Percentiles rank a stretch among this genome's conserved stretches.
These are phyloP conservation scores for Onygenales sp. DNA, from an alignment of 2,329 filamentous ascomycete genomes.

Conservation along the genomic window DNA sequence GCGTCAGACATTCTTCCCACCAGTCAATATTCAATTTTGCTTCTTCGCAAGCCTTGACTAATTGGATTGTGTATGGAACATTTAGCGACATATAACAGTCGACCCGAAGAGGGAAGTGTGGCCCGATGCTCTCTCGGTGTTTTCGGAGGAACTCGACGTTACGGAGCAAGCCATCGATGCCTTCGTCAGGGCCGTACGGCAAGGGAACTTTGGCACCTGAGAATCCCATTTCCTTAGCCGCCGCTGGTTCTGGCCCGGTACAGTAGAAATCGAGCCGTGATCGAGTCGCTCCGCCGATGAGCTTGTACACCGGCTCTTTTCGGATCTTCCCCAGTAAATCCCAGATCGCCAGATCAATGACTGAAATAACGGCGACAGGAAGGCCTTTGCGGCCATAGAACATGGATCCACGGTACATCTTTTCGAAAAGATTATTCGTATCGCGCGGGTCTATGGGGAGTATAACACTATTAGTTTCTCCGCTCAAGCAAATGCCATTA, in stretches of 20 bases:
- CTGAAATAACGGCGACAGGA: constrained; percentile 81
- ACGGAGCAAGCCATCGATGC: constrained; percentile 69
- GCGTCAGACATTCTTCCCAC: constrained; percentile 92
- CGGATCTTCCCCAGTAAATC: constrained; percentile 85
- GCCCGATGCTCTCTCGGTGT: constrained; percentile 74
- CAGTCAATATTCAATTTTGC: constrained; percentile 83
- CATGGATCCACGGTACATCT: constrained; percentile 94
- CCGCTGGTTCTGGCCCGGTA: constrained; percentile 74
- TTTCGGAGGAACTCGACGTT: constrained; percentile 82
- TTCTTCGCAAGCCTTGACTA: constrained; percentile 72
- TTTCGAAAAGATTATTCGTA: constrained; percentile 85
- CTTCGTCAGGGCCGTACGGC: constrained; percentile 83
- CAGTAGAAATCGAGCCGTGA: constrained; percentile 86
- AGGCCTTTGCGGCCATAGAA: constrained; percentile 94
- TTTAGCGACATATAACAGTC: constrained; percentile 97
- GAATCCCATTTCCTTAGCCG: constrained; percentile 80
- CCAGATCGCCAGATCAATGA: constrained; percentile 89
- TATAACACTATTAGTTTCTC: neutral
- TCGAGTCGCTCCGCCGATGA: constrained; percentile 84
- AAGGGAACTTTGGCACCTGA: constrained; percentile 83
- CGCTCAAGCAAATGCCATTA: constrained; percentile 6
- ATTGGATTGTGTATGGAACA: constrained; percentile 83
- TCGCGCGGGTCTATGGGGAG: constrained; percentile 62
- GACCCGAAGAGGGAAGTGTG: constrained; percentile 86
- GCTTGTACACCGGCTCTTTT: constrained; percentile 86